Evolutionary conservation across 2,329 filamentous ascomycete species (phyloP).

Genomic region (Verticillium nonalfalfae): DNA sequence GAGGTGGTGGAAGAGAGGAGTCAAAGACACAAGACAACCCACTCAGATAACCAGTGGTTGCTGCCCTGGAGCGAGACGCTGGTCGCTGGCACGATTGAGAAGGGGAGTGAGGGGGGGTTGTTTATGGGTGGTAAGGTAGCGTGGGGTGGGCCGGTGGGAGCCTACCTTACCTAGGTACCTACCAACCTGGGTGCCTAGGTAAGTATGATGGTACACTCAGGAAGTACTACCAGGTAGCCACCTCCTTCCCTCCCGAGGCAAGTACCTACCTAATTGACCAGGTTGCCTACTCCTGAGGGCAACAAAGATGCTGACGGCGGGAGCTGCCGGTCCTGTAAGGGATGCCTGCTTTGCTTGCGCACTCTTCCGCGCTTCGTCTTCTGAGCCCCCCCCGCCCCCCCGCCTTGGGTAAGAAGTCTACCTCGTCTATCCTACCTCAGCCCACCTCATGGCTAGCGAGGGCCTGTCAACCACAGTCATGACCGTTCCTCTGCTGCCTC

Average conservation of each 20-base stretch:
- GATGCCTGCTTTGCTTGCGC: not conserved
- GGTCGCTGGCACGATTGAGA: not conserved
- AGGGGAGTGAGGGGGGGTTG: not conserved
- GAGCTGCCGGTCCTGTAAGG: not conserved
- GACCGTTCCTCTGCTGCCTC: too few species aligned
- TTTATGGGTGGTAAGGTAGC: not conserved
- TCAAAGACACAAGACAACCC: not conserved
- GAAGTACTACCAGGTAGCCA: too few species aligned
- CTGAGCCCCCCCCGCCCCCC: not conserved
- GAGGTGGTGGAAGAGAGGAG: not conserved
- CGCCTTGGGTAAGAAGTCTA: not conserved
- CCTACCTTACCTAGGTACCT: too few species aligned
- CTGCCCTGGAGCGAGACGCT: not conserved
- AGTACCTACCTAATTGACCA: not conserved
- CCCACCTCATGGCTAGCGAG: too few species aligned
- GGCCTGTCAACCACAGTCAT: too few species aligned
- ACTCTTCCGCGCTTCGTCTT: not conserved
- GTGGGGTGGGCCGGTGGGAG: not conserved
- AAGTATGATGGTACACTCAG: too few species aligned
- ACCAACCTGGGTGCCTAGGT: too few species aligned
- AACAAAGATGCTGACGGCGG: not conserved
- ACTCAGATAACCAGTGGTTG: not conserved
- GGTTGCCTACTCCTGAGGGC: not conserved
- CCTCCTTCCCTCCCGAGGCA: not conserved
- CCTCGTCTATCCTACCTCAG: too few species aligned